A percentile compares a stretch with the other conserved stretches of the same genome.
phyloP scores from a whole-genome alignment of 1,284 basidiomycete genomes.

The Ustilago hordei region DNA sequence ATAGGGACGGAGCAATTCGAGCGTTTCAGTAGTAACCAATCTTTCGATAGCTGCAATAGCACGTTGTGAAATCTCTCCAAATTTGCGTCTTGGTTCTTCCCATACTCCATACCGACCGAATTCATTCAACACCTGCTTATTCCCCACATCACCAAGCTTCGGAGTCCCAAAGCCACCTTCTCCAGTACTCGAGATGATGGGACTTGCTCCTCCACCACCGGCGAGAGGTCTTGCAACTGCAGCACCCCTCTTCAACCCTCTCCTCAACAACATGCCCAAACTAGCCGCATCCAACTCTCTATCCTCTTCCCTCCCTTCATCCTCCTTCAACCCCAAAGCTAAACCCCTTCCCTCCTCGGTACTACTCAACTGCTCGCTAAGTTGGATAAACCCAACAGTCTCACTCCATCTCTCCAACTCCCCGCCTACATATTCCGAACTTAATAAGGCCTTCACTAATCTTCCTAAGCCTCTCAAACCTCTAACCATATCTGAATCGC shows the following conservation, averaged over 20 bases:
- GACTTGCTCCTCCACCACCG: not conserved
- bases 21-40: constrained; percentile 55
- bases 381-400: constrained; percentile 52
- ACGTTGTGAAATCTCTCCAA: constrained; percentile 41
- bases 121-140: constrained; percentile 26
- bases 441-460: constrained; percentile 62
- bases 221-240: constrained; percentile 34
- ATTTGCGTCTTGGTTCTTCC: constrained; percentile 54
- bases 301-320: constrained; percentile 43
- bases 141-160: constrained; percentile 22
- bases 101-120: constrained; percentile 52
- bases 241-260: constrained; percentile 56
- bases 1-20: constrained; percentile 54
- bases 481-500: constrained; percentile 61
- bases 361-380: constrained; percentile 43
- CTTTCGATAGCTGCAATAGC: constrained; percentile 49
- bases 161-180: constrained; percentile 21
- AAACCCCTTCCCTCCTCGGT: constrained; percentile 42
- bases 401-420: constrained; percentile 61
- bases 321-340: constrained; percentile 30
- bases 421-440: constrained; percentile 47
- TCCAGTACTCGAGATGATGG: not conserved
- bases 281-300: constrained; percentile 60
- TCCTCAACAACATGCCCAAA: constrained; percentile 52
- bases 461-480: constrained; percentile 62